Evolutionary conservation across 2,329 filamentous ascomycete genomes (phyloP).

Genomic region (Neonectria punicea): DNA sequence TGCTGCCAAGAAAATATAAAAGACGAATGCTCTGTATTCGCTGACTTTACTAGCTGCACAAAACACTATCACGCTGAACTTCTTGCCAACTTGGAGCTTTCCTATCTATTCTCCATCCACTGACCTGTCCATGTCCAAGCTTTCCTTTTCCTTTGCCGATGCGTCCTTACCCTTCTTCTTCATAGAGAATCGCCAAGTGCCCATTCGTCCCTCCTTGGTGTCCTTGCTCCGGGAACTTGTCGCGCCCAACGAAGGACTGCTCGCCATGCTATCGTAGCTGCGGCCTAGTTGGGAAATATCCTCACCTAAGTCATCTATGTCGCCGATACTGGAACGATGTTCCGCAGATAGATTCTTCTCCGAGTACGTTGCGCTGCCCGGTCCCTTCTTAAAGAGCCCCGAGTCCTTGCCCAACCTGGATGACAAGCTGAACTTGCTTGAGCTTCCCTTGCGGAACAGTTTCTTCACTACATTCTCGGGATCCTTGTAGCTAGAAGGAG

Average conservation of each 20-base stretch:
- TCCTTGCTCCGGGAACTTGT: constrained; percentile 56
- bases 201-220: constrained; percentile 59
- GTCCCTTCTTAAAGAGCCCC: constrained; percentile 67
- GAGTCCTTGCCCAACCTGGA: constrained; percentile 66
- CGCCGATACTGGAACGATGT: constrained; percentile 66
- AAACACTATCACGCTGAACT: constrained; percentile 21
- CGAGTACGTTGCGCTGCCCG: constrained; percentile 66
- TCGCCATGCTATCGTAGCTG: constrained; percentile 66
- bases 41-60: constrained; percentile 22
- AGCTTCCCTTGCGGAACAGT: constrained; percentile 73
- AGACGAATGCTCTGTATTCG: constrained; percentile 21
- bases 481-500: constrained; percentile 57
- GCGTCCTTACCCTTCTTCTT: constrained; percentile 68
- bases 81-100: constrained; percentile 17
- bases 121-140: constrained; percentile 60
- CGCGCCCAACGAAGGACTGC: constrained; percentile 66
- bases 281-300: constrained; percentile 56
- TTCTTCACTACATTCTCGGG: constrained; percentile 68
- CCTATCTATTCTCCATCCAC: constrained; percentile 44
- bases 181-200: constrained; percentile 66
- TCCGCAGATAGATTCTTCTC: constrained; percentile 67
- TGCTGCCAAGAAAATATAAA: constrained; percentile 1
- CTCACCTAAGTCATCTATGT: constrained; percentile 63
- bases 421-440: constrained; percentile 72
- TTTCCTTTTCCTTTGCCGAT: constrained; percentile 59